Evolutionary conservation across 192 early-diverging fungal species (phyloP).

Genomic region (Glomus cerebriforme): DNA sequence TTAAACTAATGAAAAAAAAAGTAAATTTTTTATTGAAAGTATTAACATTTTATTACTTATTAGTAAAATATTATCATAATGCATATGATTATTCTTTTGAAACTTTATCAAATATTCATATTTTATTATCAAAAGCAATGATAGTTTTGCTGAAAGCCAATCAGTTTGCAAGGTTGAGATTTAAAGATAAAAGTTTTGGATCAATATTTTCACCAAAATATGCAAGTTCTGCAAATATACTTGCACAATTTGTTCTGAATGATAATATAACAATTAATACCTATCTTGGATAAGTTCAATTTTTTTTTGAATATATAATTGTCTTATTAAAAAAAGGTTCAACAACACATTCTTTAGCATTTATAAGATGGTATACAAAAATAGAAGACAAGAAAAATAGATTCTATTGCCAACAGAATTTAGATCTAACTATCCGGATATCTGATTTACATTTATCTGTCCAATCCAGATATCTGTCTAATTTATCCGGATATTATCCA

Average conservation of each 20-base stretch:
- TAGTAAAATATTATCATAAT: background rate
- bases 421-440: no score
- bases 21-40: background rate
- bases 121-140: background rate
- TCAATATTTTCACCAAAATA: background rate
- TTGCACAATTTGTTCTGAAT: background rate
- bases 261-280: background rate
- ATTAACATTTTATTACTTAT: no score
- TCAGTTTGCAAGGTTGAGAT: no score
- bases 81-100: background rate
- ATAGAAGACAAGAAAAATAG: background rate
- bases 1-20: background rate
- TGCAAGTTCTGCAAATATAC: background rate
- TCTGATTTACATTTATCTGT: no score
- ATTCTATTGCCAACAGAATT: background rate
- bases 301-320: background rate
- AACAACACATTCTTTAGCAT: background rate
- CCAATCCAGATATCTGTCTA: no score
- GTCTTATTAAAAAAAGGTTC: background rate
- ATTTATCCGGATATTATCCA: no score
- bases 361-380: background rate
- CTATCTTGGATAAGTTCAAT: background rate
- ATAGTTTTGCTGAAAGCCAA: background rate
- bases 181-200: background rate
- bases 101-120: background rate